phyloP scores from a whole-genome alignment of 2,329 filamentous ascomycete genomes.

The Didymella arachidicola region DNA sequence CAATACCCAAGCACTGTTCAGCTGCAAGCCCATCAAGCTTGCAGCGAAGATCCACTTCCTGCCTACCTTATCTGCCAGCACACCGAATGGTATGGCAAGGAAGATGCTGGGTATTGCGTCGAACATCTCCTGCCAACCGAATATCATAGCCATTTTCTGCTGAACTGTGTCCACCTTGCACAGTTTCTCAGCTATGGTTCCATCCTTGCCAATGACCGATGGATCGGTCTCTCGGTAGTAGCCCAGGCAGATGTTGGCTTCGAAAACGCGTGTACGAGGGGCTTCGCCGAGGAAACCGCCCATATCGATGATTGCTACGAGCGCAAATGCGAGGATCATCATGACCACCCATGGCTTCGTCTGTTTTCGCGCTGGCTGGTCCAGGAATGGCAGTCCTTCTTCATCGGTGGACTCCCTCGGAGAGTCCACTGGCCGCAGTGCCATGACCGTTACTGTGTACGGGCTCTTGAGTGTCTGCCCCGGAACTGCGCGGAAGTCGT shows the following conservation, averaged over 20 bases:
- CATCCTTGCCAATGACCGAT: constrained; percentile 52
- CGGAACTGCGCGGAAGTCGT: neutral
- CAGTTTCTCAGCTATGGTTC: constrained; percentile 56
- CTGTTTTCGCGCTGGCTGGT: constrained; percentile 13
- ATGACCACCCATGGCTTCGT: constrained; percentile 46
- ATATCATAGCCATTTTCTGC: constrained; percentile 59
- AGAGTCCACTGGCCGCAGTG: constrained; percentile 2
- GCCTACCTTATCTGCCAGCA: constrained; percentile 58
- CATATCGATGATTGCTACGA: constrained; percentile 57
- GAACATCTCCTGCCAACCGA: constrained; percentile 60
- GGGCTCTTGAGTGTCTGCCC: neutral
- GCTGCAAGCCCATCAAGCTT: constrained; percentile 53
- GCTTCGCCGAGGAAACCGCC: constrained; percentile 56
- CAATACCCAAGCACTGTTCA: constrained; percentile 43
- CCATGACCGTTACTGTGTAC: constrained; percentile 15
- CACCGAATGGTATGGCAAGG: constrained; percentile 59
- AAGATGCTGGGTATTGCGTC: constrained; percentile 55
- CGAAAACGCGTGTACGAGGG: constrained; percentile 58
- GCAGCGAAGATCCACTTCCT: constrained; percentile 56
- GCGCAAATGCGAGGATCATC: constrained; percentile 48
- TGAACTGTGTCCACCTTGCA: constrained; percentile 61
- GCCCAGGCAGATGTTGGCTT: constrained; percentile 58
- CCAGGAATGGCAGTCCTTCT: constrained; percentile 30
- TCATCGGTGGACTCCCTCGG: constrained; percentile 30
- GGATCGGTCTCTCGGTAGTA: constrained; percentile 55